Evolutionary conservation across 2,329 filamentous ascomycete genomes (phyloP), one percentile per base, ranked within the genome.

Genomic region (Coniochaeta sp.): DNA sequence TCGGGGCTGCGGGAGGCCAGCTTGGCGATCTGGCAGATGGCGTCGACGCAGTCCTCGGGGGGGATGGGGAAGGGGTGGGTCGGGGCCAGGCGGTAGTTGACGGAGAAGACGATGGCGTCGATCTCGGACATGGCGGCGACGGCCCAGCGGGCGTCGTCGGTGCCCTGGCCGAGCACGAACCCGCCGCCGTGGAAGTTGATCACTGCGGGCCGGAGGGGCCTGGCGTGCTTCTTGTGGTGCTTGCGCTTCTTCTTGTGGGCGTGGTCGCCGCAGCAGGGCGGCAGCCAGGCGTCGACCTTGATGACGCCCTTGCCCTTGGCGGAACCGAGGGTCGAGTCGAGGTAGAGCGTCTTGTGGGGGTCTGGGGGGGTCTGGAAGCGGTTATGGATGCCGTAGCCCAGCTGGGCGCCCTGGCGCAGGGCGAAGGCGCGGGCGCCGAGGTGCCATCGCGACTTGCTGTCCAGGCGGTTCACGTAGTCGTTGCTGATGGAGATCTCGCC

Each of bases 161-260:
- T 86, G 3, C 81, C 84, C 55, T 79, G 78, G 14, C 87, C 87
- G 34, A 88, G 72, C 7, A 85, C 83, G 72, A 87, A 89, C 5
- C 87, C 87, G 24, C 87, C 87, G 28, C 86, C 86, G 66, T 89
- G 87, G 66, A 86, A 87, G 69, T 88, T 87, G 65, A 89, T 77
- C 30, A 89, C 77, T 19, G 82, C 82, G 0, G 85, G 79, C 57
- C 64, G 10, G 17, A 56, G n/a, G 6, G 54, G 54, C n/a, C 38
- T 34, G 54, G 22, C n/a, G 54, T 56, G 54, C 24, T 38, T 56
- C 54, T 52, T 47, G 47, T 52, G 42, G 6, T 47, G 22, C 59
- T 57, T 47, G 24, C 16, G 28, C 44, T 59, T 61, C 50, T 60
- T 44, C n/a, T n/a, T n/a, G n/a, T n/a, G n/a, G n/a, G n/a, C n/a